phyloP scores from a whole-genome alignment of 129 eudicot genomes.

The Daucus carota region DNA sequence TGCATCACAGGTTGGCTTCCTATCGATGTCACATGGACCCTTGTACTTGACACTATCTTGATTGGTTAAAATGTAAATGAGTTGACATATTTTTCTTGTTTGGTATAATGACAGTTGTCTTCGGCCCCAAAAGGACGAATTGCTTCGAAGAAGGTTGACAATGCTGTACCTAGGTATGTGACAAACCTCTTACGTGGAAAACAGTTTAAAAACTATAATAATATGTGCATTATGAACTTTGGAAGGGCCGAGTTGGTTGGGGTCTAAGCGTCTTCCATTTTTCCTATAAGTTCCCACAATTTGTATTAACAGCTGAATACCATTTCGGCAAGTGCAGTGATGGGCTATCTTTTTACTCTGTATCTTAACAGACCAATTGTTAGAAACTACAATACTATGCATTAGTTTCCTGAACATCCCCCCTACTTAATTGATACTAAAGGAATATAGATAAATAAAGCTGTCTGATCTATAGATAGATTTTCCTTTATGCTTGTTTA shows the following conservation, averaged over 20 bases:
- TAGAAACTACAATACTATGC: background rate
- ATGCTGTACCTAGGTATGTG: slow-evolving; percentile 6
- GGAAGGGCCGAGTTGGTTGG: background rate
- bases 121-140: slow-evolving; percentile 7
- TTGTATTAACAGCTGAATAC: background rate
- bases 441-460: background rate
- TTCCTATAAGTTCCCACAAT: background rate
- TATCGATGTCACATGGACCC: slow-evolving; percentile 1
- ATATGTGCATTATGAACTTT: background rate
- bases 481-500: background rate
- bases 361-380: background rate
- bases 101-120: slow-evolving; percentile 3
- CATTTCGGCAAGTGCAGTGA: background rate
- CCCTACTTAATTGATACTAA: background rate
- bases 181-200: background rate
- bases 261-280: background rate
- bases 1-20: slow-evolving; percentile 79
- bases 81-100: slow-evolving; percentile 1
- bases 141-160: slow-evolving; percentile 5
- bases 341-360: background rate
- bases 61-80: background rate
- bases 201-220: background rate
- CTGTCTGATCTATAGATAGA: background rate
- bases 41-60: background rate
- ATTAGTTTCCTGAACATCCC: background rate